Conservation (phyloP, 2,329 filamentous ascomycete genomes). For the Curvularia sp. region DNA sequence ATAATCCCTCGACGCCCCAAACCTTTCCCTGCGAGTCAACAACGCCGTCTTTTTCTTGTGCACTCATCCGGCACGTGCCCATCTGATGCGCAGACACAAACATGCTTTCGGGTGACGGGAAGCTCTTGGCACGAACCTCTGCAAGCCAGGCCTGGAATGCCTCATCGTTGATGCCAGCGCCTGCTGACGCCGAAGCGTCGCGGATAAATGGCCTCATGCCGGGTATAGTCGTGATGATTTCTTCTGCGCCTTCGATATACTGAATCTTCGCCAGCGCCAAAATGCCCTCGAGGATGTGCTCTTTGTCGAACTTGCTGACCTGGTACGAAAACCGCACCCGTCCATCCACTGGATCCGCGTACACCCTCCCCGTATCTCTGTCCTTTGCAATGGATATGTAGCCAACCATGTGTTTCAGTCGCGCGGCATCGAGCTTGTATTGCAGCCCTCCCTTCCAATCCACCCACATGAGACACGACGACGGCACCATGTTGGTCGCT, state of each 20-base stretch:
- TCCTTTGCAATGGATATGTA: slow-evolving; percentile 81
- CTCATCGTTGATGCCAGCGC: slow-evolving; percentile 63
- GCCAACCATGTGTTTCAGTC: slow-evolving; percentile 71
- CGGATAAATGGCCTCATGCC: slow-evolving; percentile 70
- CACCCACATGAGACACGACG: slow-evolving; percentile 66
- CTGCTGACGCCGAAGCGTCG: slow-evolving; percentile 22
- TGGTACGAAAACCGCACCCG: slow-evolving; percentile 73
- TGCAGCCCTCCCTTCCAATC: slow-evolving; percentile 73
- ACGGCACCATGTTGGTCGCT: slow-evolving; percentile 76
- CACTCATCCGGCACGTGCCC: slow-evolving; percentile 77
- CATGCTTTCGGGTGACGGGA: slow-evolving; percentile 59
- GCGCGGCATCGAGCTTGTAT: slow-evolving; percentile 74
- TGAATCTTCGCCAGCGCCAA: slow-evolving; percentile 77
- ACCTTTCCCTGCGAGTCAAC: slow-evolving; percentile 57
- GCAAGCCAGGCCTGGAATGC: slow-evolving; percentile 69
- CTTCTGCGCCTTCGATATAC: slow-evolving; percentile 79
- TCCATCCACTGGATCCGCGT: slow-evolving; percentile 72
- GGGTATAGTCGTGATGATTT: slow-evolving; percentile 73
- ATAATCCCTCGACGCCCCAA: slow-evolving; percentile 71
- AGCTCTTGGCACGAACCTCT: slow-evolving; percentile 58
- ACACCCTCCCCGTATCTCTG: slow-evolving; percentile 76
- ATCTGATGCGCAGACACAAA: slow-evolving; percentile 82
- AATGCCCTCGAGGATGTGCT: slow-evolving; percentile 74
- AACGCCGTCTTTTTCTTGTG: slow-evolving; percentile 51
- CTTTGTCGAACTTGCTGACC: slow-evolving; percentile 73